Base-by-base conservation (phyloP, 441 rosid species). In the Macaranga tanarius region DNA sequence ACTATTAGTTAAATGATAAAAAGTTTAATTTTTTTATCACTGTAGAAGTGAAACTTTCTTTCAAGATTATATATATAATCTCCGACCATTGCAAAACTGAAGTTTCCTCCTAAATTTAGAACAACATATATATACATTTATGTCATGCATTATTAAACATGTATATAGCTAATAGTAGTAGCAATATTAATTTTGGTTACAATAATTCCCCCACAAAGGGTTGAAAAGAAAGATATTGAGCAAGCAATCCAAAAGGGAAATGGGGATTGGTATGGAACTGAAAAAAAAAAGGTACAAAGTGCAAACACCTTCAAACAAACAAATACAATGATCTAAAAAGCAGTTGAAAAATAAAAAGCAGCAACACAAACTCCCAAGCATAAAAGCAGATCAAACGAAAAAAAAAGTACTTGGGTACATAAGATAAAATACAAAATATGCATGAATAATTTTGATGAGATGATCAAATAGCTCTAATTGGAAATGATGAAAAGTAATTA, bases 281-380 rank as follows among this genome's bases (percentile, higher is more conserved):
- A 48, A 72, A 67, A 76, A 69, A 75, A 44, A 63, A 38, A 74
- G 59, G 67, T 70, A 78, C 72, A 78, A 78, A 77, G 75, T 78
- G 71, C 83, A 83, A 76, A 77, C 81, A 80, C 86, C 86, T 80
- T 80, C 88, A 84, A 80, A 86, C 88, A 88, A 86, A 88, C 88
- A 88, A 86, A 68, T 74, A 83, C 81, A 84, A 82, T 80, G 40
- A 59, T 71, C 80, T 75, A 73, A 47, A 80, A 67, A 77, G 67
- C 75, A 68, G 67, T 42, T 61, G 50, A 76, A 66, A 40, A 71
- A n/a, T n/a, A n/a, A 31, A 31, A 31, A 31, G 38, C 38, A 31
- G 57, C 79, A 76, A 66, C 86, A 83, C 85, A 79, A 86, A 81
- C 84, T 84, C 88, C 88, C 82, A 84, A 83, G 82, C 85, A 83